Evolutionary conservation across 768 basidiomycete genomes (phyloP).

Genomic region (Boletus vermiculosoides): DNA sequence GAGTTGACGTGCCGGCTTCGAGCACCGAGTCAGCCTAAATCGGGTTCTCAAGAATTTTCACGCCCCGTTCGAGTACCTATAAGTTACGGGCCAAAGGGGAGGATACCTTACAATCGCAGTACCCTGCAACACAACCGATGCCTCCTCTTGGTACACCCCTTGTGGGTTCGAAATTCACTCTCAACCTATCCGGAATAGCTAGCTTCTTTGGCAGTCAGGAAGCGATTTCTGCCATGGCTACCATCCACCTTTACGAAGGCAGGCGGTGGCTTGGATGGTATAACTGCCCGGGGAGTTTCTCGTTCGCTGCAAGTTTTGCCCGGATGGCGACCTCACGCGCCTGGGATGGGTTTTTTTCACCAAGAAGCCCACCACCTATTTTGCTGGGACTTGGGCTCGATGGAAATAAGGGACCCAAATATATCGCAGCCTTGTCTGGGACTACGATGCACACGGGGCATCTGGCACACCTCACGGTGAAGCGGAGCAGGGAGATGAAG

Average conservation of each 20-base stretch:
- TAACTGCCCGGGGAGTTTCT: slow-evolving; percentile 35
- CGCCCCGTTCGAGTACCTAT: neutral
- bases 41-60: neutral
- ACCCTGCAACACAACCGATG: slow-evolving; percentile 9
- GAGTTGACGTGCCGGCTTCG: neutral
- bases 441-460: slow-evolving; percentile 23
- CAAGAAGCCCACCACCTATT: slow-evolving; percentile 15
- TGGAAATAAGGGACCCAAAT: slow-evolving; percentile 30
- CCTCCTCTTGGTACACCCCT: slow-evolving; percentile 19
- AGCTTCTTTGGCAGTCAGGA: slow-evolving; percentile 38
- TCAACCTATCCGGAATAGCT: slow-evolving; percentile 31
- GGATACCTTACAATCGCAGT: neutral
- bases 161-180: slow-evolving; percentile 14
- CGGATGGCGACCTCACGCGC: slow-evolving; percentile 25
- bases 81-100: neutral
- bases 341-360: slow-evolving; percentile 28
- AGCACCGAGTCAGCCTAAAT: slow-evolving; percentile 5
- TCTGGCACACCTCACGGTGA: slow-evolving; percentile 23
- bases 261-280: slow-evolving; percentile 39
- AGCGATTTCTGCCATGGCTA: slow-evolving; percentile 35
- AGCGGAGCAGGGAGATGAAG: slow-evolving; percentile 7
- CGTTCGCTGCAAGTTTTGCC: slow-evolving; percentile 32
- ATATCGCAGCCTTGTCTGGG: slow-evolving; percentile 26
- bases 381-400: slow-evolving; percentile 30
- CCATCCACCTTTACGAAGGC: slow-evolving; percentile 33